Evolutionary conservation across 2,329 filamentous ascomycete genomes (phyloP), one percentile per base, ranked within the genome.

Genomic region (Huntiella abstrusa): DNA sequence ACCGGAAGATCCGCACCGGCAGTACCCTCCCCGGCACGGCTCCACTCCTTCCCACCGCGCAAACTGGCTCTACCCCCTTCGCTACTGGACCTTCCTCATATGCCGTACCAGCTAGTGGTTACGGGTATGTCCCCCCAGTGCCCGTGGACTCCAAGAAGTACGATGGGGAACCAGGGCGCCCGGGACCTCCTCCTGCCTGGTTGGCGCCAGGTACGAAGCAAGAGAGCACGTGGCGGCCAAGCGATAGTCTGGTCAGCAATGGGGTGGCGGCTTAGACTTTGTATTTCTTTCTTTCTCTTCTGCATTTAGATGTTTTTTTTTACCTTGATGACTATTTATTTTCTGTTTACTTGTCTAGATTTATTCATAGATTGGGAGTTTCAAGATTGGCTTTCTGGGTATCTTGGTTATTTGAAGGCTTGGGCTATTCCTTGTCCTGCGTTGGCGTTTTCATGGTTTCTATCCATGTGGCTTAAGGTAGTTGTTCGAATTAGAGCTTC

Each of bases 191-290:
- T 11, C 48, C 44, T 33, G 62, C 63, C n/a, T 88, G 83, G 75
- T 63, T 92, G 49, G 73, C 81, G 13, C 79, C 80, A 0, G 83
- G 85, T 5, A 93, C 84, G 1, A 86, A 76, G 57, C 82, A 88
- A 59, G 83, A 93, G 59, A 81, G 85, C 44, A 93, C 83, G 2
- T 94, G 86, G 87, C 60, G 62, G 13, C 49, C 56, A 4, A 59
- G 63, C 8, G 64, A 67, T 47, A 28, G 22, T 10, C 22, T 28
- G 8, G 22, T 28, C 44, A 47, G 35, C 28, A 47, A 38, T 36
- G 41, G 5, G 32, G 44, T 6, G 47, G 47, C 33, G 41, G 44
- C 17, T 56, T 58, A 12, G 46, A 53, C 15, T 55, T 55, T 5
- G 55, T 11, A 50, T 55, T 40, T 55, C 45, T 10, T 49, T 55